Base-by-base conservation (phyloP, 169 alveolate genomes). In the Cytauxzoon felis region DNA sequence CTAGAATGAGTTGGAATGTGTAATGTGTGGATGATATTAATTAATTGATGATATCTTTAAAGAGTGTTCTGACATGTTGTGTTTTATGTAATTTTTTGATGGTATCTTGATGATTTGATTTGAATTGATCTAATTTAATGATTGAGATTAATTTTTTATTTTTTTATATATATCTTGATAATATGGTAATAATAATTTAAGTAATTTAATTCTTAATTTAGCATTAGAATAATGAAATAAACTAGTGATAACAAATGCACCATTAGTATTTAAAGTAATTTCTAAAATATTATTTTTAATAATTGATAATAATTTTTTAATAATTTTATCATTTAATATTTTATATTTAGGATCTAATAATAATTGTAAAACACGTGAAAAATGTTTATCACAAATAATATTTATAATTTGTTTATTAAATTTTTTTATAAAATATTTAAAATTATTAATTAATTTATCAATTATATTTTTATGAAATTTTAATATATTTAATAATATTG, bases 301-400 rank as follows among this genome's bases (percentile, higher is more conserved):
- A 16, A 40, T 38, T 7, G 36, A 42, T 58, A 61, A 60, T 5
- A 71, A 63, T 36, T 48, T 42, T 49, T 16, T 33, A 7, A 58
- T 36, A 23, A 33, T 48, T 53, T 71, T 71, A 29, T 71, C 82
- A 50, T 18, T 51, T 27, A 71, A 21, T 8, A 71, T 67, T 5
- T 60, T 67, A 38, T 56, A 76, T 40, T 69, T 64, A 29, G 40
- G 71, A 64, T 73, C 84, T 4, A 73, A 63, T 56, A 73, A 30
- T 32, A 34, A 34, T 64, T 73, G 84, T 36, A 73, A 52, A 27
- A 73, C 84, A 18, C 84, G 18, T 1, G 82, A 71, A 19, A 61
- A 71, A 36, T 71, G 76, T n/a, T 57, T 34, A 29, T 71, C 82
- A 3, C 72, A 56, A 24, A 67, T 57, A 0, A 71, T 57, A 2